Evolutionary conservation across 129 eudicot genomes (phyloP).

Genomic region (Ambrosia trifida): DNA sequence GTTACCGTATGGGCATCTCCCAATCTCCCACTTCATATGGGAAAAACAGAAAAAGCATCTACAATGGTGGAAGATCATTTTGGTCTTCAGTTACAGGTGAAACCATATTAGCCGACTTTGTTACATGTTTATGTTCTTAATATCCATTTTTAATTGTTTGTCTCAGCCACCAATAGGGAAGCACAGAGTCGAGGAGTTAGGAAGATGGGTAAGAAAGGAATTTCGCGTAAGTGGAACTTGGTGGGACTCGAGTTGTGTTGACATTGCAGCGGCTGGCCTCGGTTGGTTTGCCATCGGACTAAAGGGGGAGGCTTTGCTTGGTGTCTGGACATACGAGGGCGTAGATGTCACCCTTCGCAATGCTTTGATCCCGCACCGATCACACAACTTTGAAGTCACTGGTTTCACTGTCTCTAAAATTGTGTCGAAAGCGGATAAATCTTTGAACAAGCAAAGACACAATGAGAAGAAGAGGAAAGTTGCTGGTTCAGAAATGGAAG

Average conservation of each 20-base stretch:
- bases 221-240: slow-evolving; percentile 55
- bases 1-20: slow-evolving; percentile 96
- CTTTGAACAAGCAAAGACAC: slow-evolving; percentile 40
- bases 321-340: slow-evolving; percentile 92
- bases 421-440: slow-evolving; percentile 76
- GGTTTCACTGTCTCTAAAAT: slow-evolving; percentile 86
- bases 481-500: slow-evolving; percentile 21
- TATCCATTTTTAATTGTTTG: slow-evolving; percentile 17
- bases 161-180: slow-evolving; percentile 85
- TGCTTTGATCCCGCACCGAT: slow-evolving; percentile 68
- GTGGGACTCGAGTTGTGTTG: slow-evolving; percentile 77
- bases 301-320: slow-evolving; percentile 74
- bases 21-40: slow-evolving; percentile 86
- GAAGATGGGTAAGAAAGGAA: slow-evolving; percentile 81
- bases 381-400: slow-evolving; percentile 60
- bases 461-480: slow-evolving; percentile 44
- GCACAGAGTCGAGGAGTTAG: slow-evolving; percentile 68
- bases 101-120: neutral
- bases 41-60: slow-evolving; percentile 66
- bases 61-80: slow-evolving; percentile 80
- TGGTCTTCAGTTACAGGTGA: slow-evolving; percentile 84
- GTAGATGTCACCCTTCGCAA: slow-evolving; percentile 58
- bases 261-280: slow-evolving; percentile 84
- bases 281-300: slow-evolving; percentile 96
- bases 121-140: slow-evolving; percentile 1